A percentile compares a stretch with the other conserved stretches of the same genome.
Conservation (phyloP, 1,284 basidiomycete genomes). For the Lentinula novae-zelandiae region DNA sequence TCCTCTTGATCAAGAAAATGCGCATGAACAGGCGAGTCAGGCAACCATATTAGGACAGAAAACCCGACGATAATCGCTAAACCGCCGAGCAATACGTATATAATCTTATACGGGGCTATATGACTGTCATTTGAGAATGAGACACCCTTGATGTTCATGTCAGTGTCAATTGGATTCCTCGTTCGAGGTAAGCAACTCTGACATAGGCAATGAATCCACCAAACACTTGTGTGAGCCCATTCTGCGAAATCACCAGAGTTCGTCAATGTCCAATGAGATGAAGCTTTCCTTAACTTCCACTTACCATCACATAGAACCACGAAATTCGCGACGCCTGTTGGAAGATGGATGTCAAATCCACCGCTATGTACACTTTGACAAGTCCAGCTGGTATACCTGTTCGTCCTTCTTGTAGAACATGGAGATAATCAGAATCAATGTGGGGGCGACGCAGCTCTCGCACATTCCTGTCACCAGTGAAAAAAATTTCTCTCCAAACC, state of each 20-base stretch:
- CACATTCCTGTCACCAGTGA: constrained; percentile 48
- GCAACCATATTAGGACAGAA: constrained; percentile 56
- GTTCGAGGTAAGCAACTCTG: constrained; percentile 13
- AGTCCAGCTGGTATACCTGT: constrained; percentile 35
- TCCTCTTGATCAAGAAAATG: constrained; percentile 55
- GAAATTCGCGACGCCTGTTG: constrained; percentile 51
- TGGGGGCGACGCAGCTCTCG: constrained; percentile 61
- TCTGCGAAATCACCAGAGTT: constrained; percentile 30
- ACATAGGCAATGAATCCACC: constrained; percentile 69
- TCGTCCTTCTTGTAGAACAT: constrained; percentile 73
- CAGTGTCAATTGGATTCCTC: neutral
- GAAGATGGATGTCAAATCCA: neutral
- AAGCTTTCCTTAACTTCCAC: constrained; percentile 4
- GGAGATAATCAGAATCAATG: constrained; percentile 58
- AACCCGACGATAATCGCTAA: constrained; percentile 59
- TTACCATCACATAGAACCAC: constrained; percentile 68
- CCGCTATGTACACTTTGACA: neutral
- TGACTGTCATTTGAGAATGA: constrained; percentile 48
- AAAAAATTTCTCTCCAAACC: neutral
- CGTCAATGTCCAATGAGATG: neutral
- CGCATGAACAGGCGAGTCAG: constrained; percentile 64
- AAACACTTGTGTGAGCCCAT: constrained; percentile 58
- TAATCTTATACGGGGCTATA: constrained; percentile 56
- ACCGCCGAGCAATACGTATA: constrained; percentile 59
- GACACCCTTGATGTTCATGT: constrained; percentile 38